phyloP scores from a whole-genome alignment of 2,329 filamentous ascomycete species.

The Neonectria hederae region DNA sequence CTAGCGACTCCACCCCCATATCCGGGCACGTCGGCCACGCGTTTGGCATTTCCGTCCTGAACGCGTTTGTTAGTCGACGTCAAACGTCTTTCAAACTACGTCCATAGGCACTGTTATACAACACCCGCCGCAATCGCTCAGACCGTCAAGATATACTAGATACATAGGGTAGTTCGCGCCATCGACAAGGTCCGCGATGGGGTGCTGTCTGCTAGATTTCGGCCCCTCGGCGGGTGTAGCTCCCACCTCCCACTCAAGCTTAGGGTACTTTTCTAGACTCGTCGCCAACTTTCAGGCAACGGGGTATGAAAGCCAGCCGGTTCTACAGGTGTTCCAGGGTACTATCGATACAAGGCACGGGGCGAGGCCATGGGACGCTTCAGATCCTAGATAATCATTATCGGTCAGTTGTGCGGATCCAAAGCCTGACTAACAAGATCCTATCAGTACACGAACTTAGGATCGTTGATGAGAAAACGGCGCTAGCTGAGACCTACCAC shows the following conservation, averaged over 20 bases:
- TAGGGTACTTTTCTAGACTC: conserved; percentile 61
- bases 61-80: background rate
- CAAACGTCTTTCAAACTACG: background rate
- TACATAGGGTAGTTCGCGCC: conserved; percentile 13
- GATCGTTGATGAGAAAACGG: conserved; percentile 61
- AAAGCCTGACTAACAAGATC: conserved; percentile 59
- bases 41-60: conserved; percentile 9
- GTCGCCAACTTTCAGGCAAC: conserved; percentile 61
- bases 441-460: conserved; percentile 64
- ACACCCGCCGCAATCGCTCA: background rate
- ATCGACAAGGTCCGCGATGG: conserved; percentile 13
- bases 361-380: conserved; percentile 62
- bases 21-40: conserved; percentile 12
- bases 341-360: conserved; percentile 59
- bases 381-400: conserved; percentile 63
- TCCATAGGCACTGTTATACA: background rate
- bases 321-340: conserved; percentile 63
- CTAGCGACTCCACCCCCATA: background rate
- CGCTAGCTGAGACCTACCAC: conserved; percentile 62
- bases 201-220: conserved; percentile 11
- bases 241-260: conserved; percentile 27
- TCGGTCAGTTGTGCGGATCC: conserved; percentile 60
- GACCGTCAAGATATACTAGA: conserved; percentile 8
- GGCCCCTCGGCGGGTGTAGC: background rate
- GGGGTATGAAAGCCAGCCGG: conserved; percentile 59